Evolutionary conservation across 2,329 filamentous ascomycete genomes (phyloP), one percentile per base, ranked within the genome.

Genomic region (Aspergillus sp.): DNA sequence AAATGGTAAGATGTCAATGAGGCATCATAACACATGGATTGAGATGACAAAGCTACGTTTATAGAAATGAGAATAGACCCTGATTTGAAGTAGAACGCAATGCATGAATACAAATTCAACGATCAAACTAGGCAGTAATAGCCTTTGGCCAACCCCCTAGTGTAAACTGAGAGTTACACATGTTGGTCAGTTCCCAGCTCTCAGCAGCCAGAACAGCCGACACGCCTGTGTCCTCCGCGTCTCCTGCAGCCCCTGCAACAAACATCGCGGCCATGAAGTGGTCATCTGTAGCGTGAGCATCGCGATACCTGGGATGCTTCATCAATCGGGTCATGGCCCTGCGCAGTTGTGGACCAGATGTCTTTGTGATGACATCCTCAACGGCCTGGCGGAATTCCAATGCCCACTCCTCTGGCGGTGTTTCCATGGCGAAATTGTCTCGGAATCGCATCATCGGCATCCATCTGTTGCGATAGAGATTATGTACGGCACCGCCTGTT

Each of bases 201-300:
- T 84, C 79, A 0, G 79, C 80, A 0, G 69, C 74, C 31, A 62
- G 49, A 9, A 62, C 44, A 0, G 45, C 56, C 28, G 46, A 40
- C 0, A 44, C 56, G 0, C 64, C 67, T 43, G 68, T 61, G 58
- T 79, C 76, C 26, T 74, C 71, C 41, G 62, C 54, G 29, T 72
- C 72, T 1, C 80, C 74, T 28, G 68, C 69, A 3, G 75, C 67
- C 1, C 83, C 83, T 0, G 81, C 78, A 0, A 82, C 75, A 62
- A 86, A 86, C 54, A 81, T 68, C 3, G 78, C 72, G 1, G 81
- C 68, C 78, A 86, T 85, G 50, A 83, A 86, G 56, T 86, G 82
- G 58, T 86, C 83, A 55, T 87, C 83, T 0, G 83, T 86, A 0
- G 73, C 82, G 64, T 86, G 83, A 0, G 83, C 83, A 52, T 85